Evolutionary conservation across 306 rosid species (phyloP).

Genomic region (Inga laurina): DNA sequence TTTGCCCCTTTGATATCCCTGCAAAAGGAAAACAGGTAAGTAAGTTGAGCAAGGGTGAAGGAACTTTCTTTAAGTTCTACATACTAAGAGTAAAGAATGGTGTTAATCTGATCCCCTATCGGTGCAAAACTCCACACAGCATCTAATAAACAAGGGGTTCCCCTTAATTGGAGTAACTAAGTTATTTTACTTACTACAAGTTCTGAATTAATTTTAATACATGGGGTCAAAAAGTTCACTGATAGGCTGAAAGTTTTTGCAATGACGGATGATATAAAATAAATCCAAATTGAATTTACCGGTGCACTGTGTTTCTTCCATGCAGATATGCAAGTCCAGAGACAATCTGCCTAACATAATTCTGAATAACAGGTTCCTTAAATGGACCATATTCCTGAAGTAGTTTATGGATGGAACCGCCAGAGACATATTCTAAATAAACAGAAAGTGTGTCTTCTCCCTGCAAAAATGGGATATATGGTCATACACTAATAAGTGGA

Average conservation of each 20-base stretch:
- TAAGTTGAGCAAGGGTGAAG: constrained; percentile 20
- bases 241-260: not conserved
- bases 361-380: constrained; percentile 90
- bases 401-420: constrained; percentile 93
- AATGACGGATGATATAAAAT: not conserved
- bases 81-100: constrained; percentile 16
- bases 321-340: constrained; percentile 97
- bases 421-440: constrained; percentile 90
- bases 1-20: constrained; percentile 99
- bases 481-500: constrained; percentile 4
- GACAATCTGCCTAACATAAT: constrained; percentile 85
- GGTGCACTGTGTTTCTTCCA: constrained; percentile 91
- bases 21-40: constrained; percentile 33
- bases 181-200: not conserved
- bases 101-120: not conserved
- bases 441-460: constrained; percentile 83
- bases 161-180: not conserved
- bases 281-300: constrained; percentile 48
- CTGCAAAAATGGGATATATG: constrained; percentile 46
- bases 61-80: not conserved
- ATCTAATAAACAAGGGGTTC: not conserved
- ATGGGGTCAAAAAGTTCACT: not conserved
- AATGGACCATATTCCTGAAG: constrained; percentile 94
- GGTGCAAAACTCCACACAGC: not conserved
- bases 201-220: not conserved